Base-by-base conservation (phyloP, 192 early-diverging fungal genomes). In the Diversispora epigaea region DNA sequence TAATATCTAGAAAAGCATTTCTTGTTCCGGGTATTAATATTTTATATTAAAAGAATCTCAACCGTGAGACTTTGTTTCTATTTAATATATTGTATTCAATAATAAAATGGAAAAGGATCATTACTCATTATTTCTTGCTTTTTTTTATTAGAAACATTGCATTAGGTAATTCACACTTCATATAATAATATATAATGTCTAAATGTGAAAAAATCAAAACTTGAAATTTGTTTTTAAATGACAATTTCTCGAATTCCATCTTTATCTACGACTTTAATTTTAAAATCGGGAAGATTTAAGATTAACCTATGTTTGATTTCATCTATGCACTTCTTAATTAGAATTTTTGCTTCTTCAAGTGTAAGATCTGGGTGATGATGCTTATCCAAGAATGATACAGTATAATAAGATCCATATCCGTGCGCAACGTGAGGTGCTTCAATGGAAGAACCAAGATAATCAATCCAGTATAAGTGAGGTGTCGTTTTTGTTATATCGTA, bases 391-490 rank as follows among this genome's bases (percentile, higher is more conserved):
- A 95, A 88, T 44, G 94, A 93, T 80, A 90, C 87, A 77, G 89
- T 85, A 83, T 96, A 96, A 85, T 96, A 96, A n/a, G 91, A 83
- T 47, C 92, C 92, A 76, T 96, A 93, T 4, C 95, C 97, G 77
- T 99, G 97, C 55, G 93, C 91, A 19, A 90, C 95, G 84, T 89
- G 96, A 49, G 91, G 88, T 49, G 96, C 82, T 77, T 91, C 89
- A 9, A 90, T 85, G 84, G 89, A 84, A 3, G 92, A 84, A 11
- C 90, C 89, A 57, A 97, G 77, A 80, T 99, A 92, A 80, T 99
- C 97, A 73, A 96, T 88, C 95, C 96, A 95, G 84, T 91, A 97
- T 43, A 99, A 82, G 44, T 90, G 84, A 14, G 94, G 87, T 57
- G 79, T 83, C 39, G 86, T 84, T 9, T 91, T 90, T 75, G 90